phyloP scores from a whole-genome alignment of 129 eudicot species.

The Artemisia argyi region DNA sequence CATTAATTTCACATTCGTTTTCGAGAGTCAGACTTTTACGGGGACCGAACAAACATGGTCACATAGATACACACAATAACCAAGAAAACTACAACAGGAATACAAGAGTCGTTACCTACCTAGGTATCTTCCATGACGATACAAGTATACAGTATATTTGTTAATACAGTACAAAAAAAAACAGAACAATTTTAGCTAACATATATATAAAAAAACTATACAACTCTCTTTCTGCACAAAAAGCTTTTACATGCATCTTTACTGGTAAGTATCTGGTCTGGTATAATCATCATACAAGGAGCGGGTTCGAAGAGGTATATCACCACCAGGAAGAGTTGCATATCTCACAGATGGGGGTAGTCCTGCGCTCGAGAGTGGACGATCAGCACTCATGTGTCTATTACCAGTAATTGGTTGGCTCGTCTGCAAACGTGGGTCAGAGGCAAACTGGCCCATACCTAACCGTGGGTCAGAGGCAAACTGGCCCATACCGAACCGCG shows the following conservation, averaged over 20 bases:
- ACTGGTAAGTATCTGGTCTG: constrained; percentile 47
- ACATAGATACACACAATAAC: constrained; percentile 15
- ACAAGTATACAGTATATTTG: constrained; percentile 20
- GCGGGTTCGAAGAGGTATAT: constrained; percentile 39
- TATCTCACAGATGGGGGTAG: constrained; percentile 33
- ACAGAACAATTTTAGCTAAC: constrained; percentile 8
- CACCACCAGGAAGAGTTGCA: constrained; percentile 28
- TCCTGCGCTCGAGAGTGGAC: constrained; percentile 13
- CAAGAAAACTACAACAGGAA: constrained; percentile 9
- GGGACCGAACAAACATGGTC: constrained; percentile 2
- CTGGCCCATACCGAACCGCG: neutral
- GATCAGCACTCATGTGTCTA: constrained; percentile 13
- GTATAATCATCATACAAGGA: constrained; percentile 38
- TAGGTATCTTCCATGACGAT: constrained; percentile 20
- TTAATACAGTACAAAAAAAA: neutral
- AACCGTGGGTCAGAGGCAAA: neutral
- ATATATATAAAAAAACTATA: constrained; percentile 25
- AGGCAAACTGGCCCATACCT: neutral
- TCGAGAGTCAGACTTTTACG: constrained; percentile 2
- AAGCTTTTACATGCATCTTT: constrained; percentile 14
- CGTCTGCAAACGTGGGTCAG: constrained; percentile 1
- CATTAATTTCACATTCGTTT: constrained; percentile 13
- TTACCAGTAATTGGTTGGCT: constrained; percentile 16
- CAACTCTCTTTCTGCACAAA: constrained; percentile 8
- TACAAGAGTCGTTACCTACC: constrained; percentile 15